Evolutionary conservation across 2,329 filamentous ascomycete genomes (phyloP).

Genomic region (Alternaria viburni): DNA sequence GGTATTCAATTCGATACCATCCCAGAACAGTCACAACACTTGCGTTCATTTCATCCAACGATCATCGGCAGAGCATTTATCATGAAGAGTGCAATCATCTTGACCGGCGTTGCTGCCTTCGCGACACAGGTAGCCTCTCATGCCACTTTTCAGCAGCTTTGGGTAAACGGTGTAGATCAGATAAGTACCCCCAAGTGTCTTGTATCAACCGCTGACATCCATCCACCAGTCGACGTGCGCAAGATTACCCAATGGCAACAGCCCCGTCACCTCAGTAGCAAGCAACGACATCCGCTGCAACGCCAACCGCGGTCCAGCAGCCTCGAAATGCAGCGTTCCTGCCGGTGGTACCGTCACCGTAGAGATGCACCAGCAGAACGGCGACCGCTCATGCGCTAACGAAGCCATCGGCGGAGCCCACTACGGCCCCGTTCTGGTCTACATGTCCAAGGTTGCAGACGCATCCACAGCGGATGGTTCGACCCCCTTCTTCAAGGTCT

Average conservation of each 20-base stretch:
- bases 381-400: conserved; percentile 58
- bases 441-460: conserved; percentile 53
- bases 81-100: conserved; percentile 7
- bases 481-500: conserved; percentile 64
- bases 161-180: conserved; percentile 41
- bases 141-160: conserved; percentile 42
- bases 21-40: not conserved
- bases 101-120: conserved; percentile 27
- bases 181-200: conserved; percentile 13
- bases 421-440: conserved; percentile 44
- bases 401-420: conserved; percentile 45
- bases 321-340: conserved; percentile 54
- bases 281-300: conserved; percentile 61
- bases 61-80: not conserved
- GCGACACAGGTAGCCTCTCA: conserved; percentile 38
- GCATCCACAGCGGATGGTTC: conserved; percentile 59
- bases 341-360: conserved; percentile 57
- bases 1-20: not conserved
- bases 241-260: conserved; percentile 46
- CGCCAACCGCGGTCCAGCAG: conserved; percentile 31
- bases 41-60: not conserved
- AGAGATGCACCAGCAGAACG: conserved; percentile 58
- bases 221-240: conserved; percentile 29
- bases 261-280: conserved; percentile 55
- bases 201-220: conserved; percentile 4